phyloP scores from a whole-genome alignment of 805 yeast genomes.

The Cyberlindnera mrakii region DNA sequence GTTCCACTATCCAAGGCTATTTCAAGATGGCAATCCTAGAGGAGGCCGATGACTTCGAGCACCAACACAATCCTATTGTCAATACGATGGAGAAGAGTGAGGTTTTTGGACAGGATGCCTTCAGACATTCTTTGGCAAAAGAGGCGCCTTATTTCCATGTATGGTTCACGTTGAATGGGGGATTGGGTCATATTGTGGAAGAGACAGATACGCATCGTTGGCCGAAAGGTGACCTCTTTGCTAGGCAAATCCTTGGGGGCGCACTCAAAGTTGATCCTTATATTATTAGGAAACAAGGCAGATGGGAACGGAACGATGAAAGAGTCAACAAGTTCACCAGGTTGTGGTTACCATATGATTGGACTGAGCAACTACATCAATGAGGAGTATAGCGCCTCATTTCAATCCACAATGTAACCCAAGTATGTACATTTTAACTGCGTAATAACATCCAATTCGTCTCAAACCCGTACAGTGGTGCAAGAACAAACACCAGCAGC shows the following conservation, averaged over 20 bases:
- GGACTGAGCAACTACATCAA: constrained; percentile 3
- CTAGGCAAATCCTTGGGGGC: constrained; percentile 41
- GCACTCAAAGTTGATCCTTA: constrained; percentile 33
- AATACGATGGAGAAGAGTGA: constrained; percentile 28
- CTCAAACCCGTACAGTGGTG: constrained; percentile 41
- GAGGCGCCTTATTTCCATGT: constrained; percentile 47
- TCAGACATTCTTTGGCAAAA: constrained; percentile 33
- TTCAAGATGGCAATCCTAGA: constrained; percentile 37
- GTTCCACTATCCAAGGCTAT: constrained; percentile 30
- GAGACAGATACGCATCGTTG: constrained; percentile 29
- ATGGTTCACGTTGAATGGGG: constrained; percentile 42
- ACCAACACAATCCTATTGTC: constrained; percentile 27
- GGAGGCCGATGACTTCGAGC: constrained; percentile 32
- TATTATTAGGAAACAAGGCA: constrained; percentile 27
- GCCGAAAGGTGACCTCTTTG: constrained; percentile 43
- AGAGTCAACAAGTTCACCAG: constrained; percentile 10
- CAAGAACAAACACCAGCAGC: constrained; percentile 52
- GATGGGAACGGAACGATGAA: constrained; percentile 15
- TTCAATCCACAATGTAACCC: too few relatives aligned
- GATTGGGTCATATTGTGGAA: constrained; percentile 46
- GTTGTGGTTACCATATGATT: constrained; percentile 14
- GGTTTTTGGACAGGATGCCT: constrained; percentile 21
- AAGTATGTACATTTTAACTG: neutral
- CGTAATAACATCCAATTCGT: neutral
- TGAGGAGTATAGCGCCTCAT: neutral